phyloP scores from a whole-genome alignment of 306 rosid species.

The Begonia peltatifolia region DNA sequence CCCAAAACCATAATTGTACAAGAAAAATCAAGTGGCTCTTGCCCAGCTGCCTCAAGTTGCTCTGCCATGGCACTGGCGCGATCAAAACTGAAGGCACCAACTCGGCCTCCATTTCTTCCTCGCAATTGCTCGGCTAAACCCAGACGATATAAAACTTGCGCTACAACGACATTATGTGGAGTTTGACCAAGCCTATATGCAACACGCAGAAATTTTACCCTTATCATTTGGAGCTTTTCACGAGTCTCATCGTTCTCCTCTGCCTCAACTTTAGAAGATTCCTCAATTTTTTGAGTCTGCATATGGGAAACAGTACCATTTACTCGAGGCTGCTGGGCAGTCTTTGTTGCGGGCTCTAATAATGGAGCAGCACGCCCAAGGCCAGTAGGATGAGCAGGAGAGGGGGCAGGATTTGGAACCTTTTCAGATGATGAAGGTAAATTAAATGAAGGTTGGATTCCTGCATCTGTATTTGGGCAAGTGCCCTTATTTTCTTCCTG shows the following conservation, averaged over 20 bases:
- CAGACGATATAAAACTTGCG: slow-evolving; percentile 87
- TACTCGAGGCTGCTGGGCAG: slow-evolving; percentile 60
- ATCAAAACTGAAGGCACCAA: slow-evolving; percentile 94
- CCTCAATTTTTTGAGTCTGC: slow-evolving; percentile 63
- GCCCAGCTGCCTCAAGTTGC: slow-evolving; percentile 92
- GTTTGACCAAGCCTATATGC: slow-evolving; percentile 96
- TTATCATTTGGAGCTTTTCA: slow-evolving; percentile 90
- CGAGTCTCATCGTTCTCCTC: slow-evolving; percentile 95
- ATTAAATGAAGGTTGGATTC: slow-evolving; percentile 18
- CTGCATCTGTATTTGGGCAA: slow-evolving; percentile 18
- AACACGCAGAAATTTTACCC: slow-evolving; percentile 87
- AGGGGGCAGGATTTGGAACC: slow-evolving; percentile 24
- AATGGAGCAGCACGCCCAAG: slow-evolving; percentile 81
- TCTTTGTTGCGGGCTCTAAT: slow-evolving; percentile 58
- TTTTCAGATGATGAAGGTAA: slow-evolving; percentile 33
- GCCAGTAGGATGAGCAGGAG: slow-evolving; percentile 73
- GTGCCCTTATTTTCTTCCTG: slow-evolving; percentile 20
- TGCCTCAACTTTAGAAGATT: slow-evolving; percentile 47
- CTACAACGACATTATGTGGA: slow-evolving; percentile 97
- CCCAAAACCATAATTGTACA: slow-evolving; percentile 98
- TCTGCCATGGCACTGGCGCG: slow-evolving; percentile 99
- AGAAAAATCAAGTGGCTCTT: slow-evolving; percentile 85
- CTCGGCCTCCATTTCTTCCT: slow-evolving; percentile 95
- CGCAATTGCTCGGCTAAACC: slow-evolving; percentile 95
- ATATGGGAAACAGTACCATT: slow-evolving; percentile 46